phyloP scores from a whole-genome alignment of 2,329 filamentous ascomycete genomes.

The Ophiostoma montium region DNA sequence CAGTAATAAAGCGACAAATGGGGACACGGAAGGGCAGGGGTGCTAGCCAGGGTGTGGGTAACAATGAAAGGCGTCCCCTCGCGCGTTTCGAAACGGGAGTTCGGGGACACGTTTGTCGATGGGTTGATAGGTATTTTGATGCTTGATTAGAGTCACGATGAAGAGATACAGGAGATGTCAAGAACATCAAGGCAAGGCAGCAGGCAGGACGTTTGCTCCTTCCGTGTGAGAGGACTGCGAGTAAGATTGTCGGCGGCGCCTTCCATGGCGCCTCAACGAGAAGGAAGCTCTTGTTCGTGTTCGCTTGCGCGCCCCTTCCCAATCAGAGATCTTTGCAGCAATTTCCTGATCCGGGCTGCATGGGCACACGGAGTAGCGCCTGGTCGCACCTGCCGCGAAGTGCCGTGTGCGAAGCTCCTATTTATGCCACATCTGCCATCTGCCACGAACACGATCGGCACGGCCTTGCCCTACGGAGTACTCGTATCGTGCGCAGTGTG shows the following conservation, averaged over 20 bases:
- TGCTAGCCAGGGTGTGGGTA: conserved; percentile 5
- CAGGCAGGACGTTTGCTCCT: background rate
- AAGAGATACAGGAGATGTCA: background rate
- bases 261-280: background rate
- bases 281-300: background rate
- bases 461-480: too few species aligned
- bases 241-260: too few species aligned
- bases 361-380: background rate
- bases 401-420: too few species aligned
- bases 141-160: background rate
- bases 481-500: too few species aligned
- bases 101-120: background rate
- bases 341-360: background rate
- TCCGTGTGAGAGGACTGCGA: background rate
- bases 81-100: conserved; percentile 7
- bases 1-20: background rate
- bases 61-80: conserved; percentile 5
- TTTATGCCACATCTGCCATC: too few species aligned
- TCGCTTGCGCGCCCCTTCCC: background rate
- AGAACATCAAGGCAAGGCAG: background rate
- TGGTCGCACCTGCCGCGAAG: too few species aligned
- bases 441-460: too few species aligned
- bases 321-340: background rate
- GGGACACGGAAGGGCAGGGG: background rate
- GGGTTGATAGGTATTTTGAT: background rate